Evolutionary conservation across 2,329 filamentous ascomycete genomes (phyloP), one percentile per base, ranked within the genome.

Genomic region (Trichoderma guizhouense): DNA sequence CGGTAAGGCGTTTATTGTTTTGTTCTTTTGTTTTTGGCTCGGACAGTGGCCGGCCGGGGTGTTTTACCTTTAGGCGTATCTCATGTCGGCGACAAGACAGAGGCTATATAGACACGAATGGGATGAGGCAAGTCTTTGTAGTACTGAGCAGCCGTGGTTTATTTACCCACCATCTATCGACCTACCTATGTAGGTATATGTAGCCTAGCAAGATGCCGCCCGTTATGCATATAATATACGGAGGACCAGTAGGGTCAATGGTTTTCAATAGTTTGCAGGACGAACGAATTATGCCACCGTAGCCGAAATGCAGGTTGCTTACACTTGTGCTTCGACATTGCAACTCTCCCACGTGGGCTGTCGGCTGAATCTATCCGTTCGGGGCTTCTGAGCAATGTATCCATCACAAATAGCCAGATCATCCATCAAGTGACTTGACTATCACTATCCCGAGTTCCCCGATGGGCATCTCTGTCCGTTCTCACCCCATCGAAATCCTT

Each of bases 281-380:
- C 39, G 15, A 43, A 9, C 39, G 39, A 43, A 53, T 53, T 53
- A 53, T 53, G 47, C 47, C 47, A 53, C 21, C 9, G n/a, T 34
- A n/a, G 28, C 30, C 57, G 28, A 1, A 34, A 60, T 53, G 15
- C 57, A 60, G 30, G 21, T 15, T 51, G 43, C 18, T 21, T 21
- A 21, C 43, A 51, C 7, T n/a, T 30, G n/a, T 18, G 21, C n/a
- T 11, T 36, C 8, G 1, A 39, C 8, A 14, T 65, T 66, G 30
- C 64, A 39, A 30, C 30, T 12, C 2, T 26, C 47, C 64, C 51
- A 67, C 64, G 51, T 58, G 53, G 26, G 24, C 18, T 43, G 30
- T 68, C 65, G 65, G 53, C 65, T 68, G 53, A 58, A 68, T 68
- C 65, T 60, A 47, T 43, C 65, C 65, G 64, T 68, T 15, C 15